Conservation (phyloP, 257 asterid species). For the Plantago elongata region DNA sequence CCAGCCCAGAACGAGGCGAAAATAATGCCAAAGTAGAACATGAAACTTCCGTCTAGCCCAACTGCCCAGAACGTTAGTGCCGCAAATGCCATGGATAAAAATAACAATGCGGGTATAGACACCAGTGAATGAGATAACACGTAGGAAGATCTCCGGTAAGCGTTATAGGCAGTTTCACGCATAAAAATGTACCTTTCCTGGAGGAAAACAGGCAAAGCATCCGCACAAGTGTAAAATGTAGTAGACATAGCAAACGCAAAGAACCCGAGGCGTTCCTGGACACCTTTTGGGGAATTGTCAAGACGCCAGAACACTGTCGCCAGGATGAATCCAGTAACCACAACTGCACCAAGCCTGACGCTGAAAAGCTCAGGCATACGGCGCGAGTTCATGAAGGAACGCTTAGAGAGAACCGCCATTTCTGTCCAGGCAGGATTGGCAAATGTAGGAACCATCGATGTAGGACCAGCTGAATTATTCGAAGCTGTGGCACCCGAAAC, state of each 20-base stretch:
- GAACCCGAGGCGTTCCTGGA: conserved; percentile 66
- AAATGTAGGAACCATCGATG: conserved; percentile 45
- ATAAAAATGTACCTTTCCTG: conserved; percentile 71
- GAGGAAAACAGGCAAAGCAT: conserved; percentile 63
- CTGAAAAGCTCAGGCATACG: conserved; percentile 73
- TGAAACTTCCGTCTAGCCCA: conserved; percentile 61
- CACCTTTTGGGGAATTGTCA: conserved; percentile 63
- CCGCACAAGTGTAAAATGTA: conserved; percentile 78
- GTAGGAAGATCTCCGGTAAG: conserved; percentile 62
- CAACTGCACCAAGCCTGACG: conserved; percentile 39
- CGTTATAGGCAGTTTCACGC: conserved; percentile 72
- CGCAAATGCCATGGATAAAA: conserved; percentile 56
- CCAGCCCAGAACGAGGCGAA: conserved; percentile 84
- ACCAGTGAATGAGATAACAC: conserved; percentile 62
- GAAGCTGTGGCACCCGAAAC: conserved; percentile 50
- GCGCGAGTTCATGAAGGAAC: conserved; percentile 52
- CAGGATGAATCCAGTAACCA: conserved; percentile 64
- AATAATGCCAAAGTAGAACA: conserved; percentile 50
- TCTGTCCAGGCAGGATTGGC: conserved; percentile 69
- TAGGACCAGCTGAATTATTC: conserved; percentile 16
- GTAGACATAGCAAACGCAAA: conserved; percentile 80
- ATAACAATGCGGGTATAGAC: conserved; percentile 41
- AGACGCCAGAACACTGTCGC: conserved; percentile 70
- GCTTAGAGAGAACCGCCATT: conserved; percentile 39
- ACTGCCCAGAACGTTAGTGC: conserved; percentile 68